phyloP scores from a whole-genome alignment of 495 filamentous ascomycete species.

The Pseudevernia furfuracea region DNA sequence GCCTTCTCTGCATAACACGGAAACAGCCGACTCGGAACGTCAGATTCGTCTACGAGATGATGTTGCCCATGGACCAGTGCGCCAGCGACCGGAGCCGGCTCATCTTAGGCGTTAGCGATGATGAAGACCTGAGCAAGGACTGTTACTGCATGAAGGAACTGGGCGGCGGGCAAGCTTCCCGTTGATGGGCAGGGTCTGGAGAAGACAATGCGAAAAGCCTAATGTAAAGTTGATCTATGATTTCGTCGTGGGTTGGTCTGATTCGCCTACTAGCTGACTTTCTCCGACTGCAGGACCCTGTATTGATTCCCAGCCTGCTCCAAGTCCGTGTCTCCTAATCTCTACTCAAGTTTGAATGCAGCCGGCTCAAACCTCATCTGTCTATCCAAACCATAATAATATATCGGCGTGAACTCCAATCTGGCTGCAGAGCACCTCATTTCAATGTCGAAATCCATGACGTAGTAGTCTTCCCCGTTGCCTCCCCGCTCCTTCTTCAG shows the following conservation, averaged over 20 bases:
- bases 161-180: background rate
- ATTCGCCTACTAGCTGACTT: background rate
- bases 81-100: background rate
- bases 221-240: background rate
- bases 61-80: background rate
- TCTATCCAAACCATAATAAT: background rate
- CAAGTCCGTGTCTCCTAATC: too few relatives aligned
- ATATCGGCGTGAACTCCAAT: background rate
- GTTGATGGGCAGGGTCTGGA: background rate
- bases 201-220: background rate
- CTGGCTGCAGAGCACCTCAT: slow-evolving; percentile 5
- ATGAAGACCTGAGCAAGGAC: background rate
- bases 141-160: background rate
- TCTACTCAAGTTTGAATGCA: background rate
- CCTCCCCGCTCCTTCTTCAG: slow-evolving; percentile 2
- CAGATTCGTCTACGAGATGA: background rate
- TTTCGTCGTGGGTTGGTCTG: background rate
- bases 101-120: background rate
- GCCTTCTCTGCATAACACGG: background rate
- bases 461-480: background rate
- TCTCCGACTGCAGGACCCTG: background rate
- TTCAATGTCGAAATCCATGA: slow-evolving; percentile 6
- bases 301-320: background rate
- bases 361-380: background rate
- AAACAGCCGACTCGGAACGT: background rate